These are phyloP conservation scores for Coprinellus micaceus DNA, from an alignment of 768 basidiomycete genomes.

Conservation along the genomic window DNA sequence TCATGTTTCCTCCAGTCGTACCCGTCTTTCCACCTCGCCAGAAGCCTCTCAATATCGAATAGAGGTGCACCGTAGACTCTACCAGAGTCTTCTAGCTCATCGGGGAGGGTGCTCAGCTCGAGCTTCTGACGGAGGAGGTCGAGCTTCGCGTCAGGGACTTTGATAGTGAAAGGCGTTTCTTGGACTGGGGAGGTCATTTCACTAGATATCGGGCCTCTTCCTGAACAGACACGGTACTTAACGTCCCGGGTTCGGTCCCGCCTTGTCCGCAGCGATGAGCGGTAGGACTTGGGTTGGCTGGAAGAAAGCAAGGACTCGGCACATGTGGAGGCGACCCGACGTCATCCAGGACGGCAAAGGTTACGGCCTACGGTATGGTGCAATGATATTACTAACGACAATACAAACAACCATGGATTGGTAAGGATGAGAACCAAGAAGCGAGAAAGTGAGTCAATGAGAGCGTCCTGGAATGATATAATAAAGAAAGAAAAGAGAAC, in stretches of 20 bases:
- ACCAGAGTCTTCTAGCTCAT: constrained; percentile 50
- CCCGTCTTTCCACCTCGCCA: constrained; percentile 45
- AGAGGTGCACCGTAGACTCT: constrained; percentile 56
- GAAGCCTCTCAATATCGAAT: constrained; percentile 45
- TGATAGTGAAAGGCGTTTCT: constrained; percentile 44
- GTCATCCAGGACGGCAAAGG: no score
- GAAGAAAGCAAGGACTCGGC: no score
- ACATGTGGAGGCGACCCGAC: no score
- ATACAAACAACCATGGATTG: no score
- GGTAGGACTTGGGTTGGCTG: no score
- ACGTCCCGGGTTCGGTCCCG: no score
- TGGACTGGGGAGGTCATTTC: neutral
- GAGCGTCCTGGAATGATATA: neutral
- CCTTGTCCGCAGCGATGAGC: no score
- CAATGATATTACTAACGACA: no score
- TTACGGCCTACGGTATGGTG: no score
- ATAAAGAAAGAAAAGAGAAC: neutral
- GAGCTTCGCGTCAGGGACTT: constrained; percentile 41
- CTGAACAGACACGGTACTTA: no score
- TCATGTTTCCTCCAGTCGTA: constrained; percentile 60
- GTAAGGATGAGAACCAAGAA: no score
- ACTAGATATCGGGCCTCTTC: no score
- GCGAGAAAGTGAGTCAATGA: neutral
- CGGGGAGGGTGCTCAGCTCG: constrained; percentile 45
- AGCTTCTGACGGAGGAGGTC: constrained; percentile 43